A percentile compares a stretch with the other conserved stretches of the same genome.
These are phyloP conservation scores for Skeletonema menzelii DNA, from an alignment of 108 stramenopile species.

Conservation along the genomic window DNA sequence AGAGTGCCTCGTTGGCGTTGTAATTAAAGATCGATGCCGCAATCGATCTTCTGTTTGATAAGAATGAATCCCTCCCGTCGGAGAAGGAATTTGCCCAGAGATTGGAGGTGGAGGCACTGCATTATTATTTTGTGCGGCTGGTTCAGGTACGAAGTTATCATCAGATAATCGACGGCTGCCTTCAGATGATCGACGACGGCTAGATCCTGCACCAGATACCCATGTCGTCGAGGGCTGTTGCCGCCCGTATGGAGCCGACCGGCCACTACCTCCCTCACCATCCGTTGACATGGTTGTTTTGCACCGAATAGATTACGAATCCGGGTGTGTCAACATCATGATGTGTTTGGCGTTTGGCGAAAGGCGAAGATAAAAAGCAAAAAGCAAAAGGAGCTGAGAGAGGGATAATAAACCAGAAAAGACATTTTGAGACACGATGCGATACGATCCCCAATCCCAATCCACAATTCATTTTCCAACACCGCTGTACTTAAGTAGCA, in stretches of 20 bases:
- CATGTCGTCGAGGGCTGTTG: background rate
- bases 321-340: too few species aligned
- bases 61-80: slow-evolving; percentile 17
- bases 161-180: background rate
- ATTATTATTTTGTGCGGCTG: background rate
- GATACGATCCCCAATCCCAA: too few species aligned
- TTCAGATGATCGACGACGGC: background rate
- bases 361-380: too few species aligned
- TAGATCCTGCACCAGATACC: background rate
- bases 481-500: too few species aligned
- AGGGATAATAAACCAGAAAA: too few species aligned
- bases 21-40: background rate
- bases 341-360: too few species aligned
- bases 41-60: slow-evolving; percentile 23
- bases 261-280: background rate
- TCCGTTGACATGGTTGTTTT: background rate
- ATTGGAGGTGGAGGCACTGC: slow-evolving; percentile 3
- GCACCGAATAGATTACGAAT: too few species aligned
- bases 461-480: too few species aligned
- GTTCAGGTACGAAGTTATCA: background rate
- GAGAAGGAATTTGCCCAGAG: slow-evolving; percentile 14
- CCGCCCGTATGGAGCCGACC: background rate
- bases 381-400: too few species aligned
- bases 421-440: too few species aligned
- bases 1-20: background rate